Evolutionary conservation across 2,329 filamentous ascomycete genomes (phyloP).

Genomic region (Microsporum canis): DNA sequence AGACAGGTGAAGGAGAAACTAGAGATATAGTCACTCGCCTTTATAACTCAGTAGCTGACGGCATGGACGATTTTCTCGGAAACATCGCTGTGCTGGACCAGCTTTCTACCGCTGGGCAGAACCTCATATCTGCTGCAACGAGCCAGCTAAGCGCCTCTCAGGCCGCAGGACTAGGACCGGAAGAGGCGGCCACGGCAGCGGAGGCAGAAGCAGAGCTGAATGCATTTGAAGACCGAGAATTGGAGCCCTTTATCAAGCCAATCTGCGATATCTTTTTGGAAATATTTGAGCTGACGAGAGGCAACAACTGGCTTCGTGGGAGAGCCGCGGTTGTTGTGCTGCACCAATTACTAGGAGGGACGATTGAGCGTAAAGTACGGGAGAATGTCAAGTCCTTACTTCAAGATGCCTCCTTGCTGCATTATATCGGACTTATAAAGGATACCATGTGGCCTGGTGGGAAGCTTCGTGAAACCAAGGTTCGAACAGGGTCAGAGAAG

Average conservation of each 20-base stretch:
- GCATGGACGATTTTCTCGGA: slow-evolving; percentile 94
- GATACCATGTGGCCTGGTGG: slow-evolving; percentile 66
- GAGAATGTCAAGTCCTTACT: slow-evolving; percentile 65
- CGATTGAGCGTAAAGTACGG: slow-evolving; percentile 88
- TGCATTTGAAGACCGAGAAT: slow-evolving; percentile 77
- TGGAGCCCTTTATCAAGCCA: slow-evolving; percentile 93
- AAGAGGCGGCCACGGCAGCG: slow-evolving; percentile 36
- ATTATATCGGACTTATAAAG: slow-evolving; percentile 62
- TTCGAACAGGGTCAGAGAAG: slow-evolving; percentile 61
- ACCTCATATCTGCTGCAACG: slow-evolving; percentile 49
- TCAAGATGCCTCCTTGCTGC: slow-evolving; percentile 66
- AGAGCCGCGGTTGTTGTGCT: slow-evolving; percentile 91
- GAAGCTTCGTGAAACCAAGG: slow-evolving; percentile 37
- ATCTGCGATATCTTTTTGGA: slow-evolving; percentile 97
- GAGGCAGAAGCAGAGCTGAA: slow-evolving; percentile 91
- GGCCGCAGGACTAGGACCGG: slow-evolving; percentile 13
- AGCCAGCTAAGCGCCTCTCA: slow-evolving; percentile 36
- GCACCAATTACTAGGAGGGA: slow-evolving; percentile 88
- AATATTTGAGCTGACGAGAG: slow-evolving; percentile 83
- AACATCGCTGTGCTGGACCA: slow-evolving; percentile 95
- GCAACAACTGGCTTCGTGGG: slow-evolving; percentile 94
- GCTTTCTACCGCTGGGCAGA: slow-evolving; percentile 83
- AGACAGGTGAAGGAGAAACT: slow-evolving; percentile 55
- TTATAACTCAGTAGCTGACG: slow-evolving; percentile 93
- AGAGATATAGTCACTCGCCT: slow-evolving; percentile 79